These are phyloP conservation scores for Rhodotorula paludigena DNA, from an alignment of 768 basidiomycete species.

Conservation along the genomic window DNA sequence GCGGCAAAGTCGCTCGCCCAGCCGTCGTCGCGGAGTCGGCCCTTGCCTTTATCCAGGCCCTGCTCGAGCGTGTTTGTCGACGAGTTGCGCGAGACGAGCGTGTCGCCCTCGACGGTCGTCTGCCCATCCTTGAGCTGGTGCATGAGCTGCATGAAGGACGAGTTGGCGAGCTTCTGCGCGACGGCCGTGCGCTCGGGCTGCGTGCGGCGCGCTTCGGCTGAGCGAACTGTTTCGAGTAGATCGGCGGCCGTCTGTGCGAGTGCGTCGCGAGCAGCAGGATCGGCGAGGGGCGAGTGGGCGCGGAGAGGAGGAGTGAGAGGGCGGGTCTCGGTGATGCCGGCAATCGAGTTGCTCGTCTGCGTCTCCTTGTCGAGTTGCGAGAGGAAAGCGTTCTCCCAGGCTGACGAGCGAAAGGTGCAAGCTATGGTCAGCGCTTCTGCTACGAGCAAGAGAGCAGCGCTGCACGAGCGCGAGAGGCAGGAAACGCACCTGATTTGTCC, in stretches of 20 bases:
- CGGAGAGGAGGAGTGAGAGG: slow-evolving; percentile 28
- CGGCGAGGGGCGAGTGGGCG: slow-evolving; percentile 28
- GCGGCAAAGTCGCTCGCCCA: slow-evolving; percentile 43
- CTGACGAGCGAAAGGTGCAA: too few species aligned
- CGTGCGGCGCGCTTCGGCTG: slow-evolving; percentile 15
- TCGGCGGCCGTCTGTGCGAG: slow-evolving; percentile 74
- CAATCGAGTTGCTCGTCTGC: slow-evolving; percentile 1
- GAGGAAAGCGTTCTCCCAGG: slow-evolving; percentile 42
- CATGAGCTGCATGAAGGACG: slow-evolving; percentile 81
- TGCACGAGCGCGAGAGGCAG: background rate
- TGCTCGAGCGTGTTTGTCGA: too few species aligned
- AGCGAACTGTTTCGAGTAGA: slow-evolving; percentile 63
- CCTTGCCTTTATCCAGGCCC: slow-evolving; percentile 37
- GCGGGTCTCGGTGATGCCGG: slow-evolving; percentile 21
- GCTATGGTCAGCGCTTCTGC: too few species aligned
- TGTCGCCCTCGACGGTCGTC: slow-evolving; percentile 69
- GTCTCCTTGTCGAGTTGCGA: slow-evolving; percentile 14
- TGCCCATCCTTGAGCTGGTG: slow-evolving; percentile 72
- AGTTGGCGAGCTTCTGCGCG: slow-evolving; percentile 79
- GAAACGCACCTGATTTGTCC: background rate
- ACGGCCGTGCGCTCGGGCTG: slow-evolving; percentile 45
- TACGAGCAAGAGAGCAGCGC: too few species aligned
- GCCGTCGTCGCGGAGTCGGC: slow-evolving; percentile 26
- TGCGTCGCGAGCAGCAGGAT: slow-evolving; percentile 53
- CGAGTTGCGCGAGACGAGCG: too few species aligned